Base-by-base conservation (phyloP, 2,329 filamentous ascomycete genomes). In the Calonectria honghensis region DNA sequence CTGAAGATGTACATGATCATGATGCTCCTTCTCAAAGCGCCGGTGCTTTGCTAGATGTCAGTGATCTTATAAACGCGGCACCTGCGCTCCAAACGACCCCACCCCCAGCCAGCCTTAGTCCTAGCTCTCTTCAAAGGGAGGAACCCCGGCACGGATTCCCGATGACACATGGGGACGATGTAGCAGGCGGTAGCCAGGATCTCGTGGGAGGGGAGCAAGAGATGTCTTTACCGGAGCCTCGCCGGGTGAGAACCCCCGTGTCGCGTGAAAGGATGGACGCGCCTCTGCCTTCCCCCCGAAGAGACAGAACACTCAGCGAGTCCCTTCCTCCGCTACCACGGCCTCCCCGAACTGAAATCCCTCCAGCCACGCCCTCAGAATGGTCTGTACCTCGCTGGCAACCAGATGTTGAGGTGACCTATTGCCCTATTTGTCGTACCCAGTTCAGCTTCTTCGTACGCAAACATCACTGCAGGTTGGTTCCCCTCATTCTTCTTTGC, bases 391-490 rank as follows among this genome's bases (percentile, higher is more conserved):
- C 96, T 1, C 89, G 89, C 72, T 98, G 96, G 96, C 96, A 98
- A 86, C 94, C 96, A 5, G 96, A 98, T 84, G 89, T 90, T 5
- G 95, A 97, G 79, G 95, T 95, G 14, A 92, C 92, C 1, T 90
- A 92, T 75, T 98, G 96, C 83, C 95, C 96, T 2, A 98, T 98
- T 73, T 98, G 96, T 83, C 88, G 89, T 68, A 91, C 91, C 0
- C 91, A 93, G 63, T 98, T 98, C 82, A 94, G 91, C 82, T 94
- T 98, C 79, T 95, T 95, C 86, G 93, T 95, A 82, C 90, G 96
- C 76, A 97, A 97, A 83, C 96, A 98, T 86, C 96, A 98, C 83
- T 98, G 96, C 89, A 92, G 96, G 91, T 94, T 87, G 63, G 90
- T 85, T 3, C 39, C 24, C 10, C 68, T 50, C n/a, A n/a, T 16